Conservation (phyloP, 2,329 filamentous ascomycete genomes). For the Colletotrichum lentis region DNA sequence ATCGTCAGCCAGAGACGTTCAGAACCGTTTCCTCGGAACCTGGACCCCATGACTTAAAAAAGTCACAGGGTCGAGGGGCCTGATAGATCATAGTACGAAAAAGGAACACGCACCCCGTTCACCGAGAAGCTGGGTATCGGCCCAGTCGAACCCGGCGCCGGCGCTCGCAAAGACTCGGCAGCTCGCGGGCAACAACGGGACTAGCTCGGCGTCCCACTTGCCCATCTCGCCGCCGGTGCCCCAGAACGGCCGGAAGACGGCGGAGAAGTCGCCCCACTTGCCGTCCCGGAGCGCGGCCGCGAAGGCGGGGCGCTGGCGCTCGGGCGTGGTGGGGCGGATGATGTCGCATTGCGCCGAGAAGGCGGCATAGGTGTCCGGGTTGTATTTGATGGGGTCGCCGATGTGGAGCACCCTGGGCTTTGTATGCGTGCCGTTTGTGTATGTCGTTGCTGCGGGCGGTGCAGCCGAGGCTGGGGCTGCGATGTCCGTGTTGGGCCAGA, state of each 20-base stretch:
- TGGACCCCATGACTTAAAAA: not conserved
- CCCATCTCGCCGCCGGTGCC: constrained; percentile 73
- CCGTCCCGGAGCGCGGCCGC: constrained; percentile 57
- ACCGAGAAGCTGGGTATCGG: constrained; percentile 67
- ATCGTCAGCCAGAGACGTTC: not conserved
- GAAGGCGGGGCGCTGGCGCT: constrained; percentile 61
- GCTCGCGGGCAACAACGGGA: constrained; percentile 61
- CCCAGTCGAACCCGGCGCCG: constrained; percentile 73
- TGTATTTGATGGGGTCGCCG: constrained; percentile 69
- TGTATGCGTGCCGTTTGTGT: constrained; percentile 34
- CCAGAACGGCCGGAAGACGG: constrained; percentile 69
- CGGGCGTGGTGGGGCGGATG: constrained; percentile 58
- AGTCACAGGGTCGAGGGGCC: not conserved
- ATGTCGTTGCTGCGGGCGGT: constrained; percentile 40
- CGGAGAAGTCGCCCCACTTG: constrained; percentile 64
- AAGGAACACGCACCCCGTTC: constrained; percentile 59
- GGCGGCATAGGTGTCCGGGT: constrained; percentile 55
- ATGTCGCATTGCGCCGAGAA: constrained; percentile 58
- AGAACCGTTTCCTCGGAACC: no score
- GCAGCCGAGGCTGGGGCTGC: constrained; percentile 39
- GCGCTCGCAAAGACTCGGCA: constrained; percentile 71
- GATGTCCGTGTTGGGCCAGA: constrained; percentile 35
- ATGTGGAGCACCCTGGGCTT: constrained; percentile 74
- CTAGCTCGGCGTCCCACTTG: constrained; percentile 68
- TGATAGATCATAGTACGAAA: not conserved